Evolutionary conservation across 1,139 yeast genomes (phyloP), one percentile per base, ranked within the genome.

Genomic region (Yamadazyma blattariae): DNA sequence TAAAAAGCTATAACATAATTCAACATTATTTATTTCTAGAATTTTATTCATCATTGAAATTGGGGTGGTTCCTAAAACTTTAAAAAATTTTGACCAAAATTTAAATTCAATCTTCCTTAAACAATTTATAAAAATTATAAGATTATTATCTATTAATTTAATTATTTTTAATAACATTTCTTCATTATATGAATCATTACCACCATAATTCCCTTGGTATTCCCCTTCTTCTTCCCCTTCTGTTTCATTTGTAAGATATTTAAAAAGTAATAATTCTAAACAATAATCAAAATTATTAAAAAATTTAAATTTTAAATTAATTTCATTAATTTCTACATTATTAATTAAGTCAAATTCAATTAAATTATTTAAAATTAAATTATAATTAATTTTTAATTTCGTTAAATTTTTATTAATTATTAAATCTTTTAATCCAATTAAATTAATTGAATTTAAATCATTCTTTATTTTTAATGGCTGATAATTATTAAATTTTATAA

Each of bases 91-190:
- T 12, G 53, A 42, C 76, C 76, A 70, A 40, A 62, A 63, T 12
- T 53, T 59, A 27, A 63, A 58, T 44, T 70, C 76, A 21, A 70
- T 67, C 38, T 70, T 70, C 16, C 76, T 46, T 36, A 70, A 56
- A 44, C 74, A 70, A 36, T 67, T 67, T 28, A 69, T 64, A 40
- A 59, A 67, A 12, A 69, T 59, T 10, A 51, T 49, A 31, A 64
- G 67, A 8, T 64, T 49, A 22, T 54, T 47, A 14, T 51, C 48
- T 18, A 69, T 62, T 29, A 70, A 47, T 23, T 52, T 48, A 12
- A 63, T 52, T 25, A 69, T 48, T 23, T 49, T 46, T 14, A 46
- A 48, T 24, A 67, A 49, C 6, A 46, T 35, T 5, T 36, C 23
- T 8, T 19, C 31, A 17, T 30, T 32, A 14, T 30, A 9, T 18